A percentile compares a stretch with the other conserved stretches of the same genome.
Evolutionary conservation across 2,329 filamentous ascomycete genomes (phyloP).

Genomic region (Akanthomyces muscarius): DNA sequence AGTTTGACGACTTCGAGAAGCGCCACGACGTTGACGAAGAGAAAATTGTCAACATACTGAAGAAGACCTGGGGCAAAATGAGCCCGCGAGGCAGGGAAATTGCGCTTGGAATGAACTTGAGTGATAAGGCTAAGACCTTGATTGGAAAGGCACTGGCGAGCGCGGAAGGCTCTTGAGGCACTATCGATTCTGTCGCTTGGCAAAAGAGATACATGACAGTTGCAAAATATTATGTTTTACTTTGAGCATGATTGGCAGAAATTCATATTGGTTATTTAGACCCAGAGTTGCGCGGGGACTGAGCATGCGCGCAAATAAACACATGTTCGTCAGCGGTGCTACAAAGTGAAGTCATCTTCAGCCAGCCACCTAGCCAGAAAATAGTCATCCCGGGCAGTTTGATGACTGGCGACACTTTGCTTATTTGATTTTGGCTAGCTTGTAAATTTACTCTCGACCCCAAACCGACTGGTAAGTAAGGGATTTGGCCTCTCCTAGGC

Average conservation of each 20-base stretch:
- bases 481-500: no score
- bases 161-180: slow-evolving; percentile 10
- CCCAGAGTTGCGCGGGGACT: background rate
- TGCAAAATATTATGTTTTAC: no score
- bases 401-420: no score
- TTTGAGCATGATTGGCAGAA: no score
- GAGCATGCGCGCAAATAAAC: background rate
- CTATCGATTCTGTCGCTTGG: background rate
- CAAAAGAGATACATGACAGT: no score
- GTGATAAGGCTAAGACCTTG: slow-evolving; percentile 56
- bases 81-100: slow-evolving; percentile 56
- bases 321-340: background rate
- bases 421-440: no score
- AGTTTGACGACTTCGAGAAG: slow-evolving; percentile 75
- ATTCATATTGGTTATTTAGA: no score
- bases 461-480: no score
- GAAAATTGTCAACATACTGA: slow-evolving; percentile 68
- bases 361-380: background rate
- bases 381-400: no score
- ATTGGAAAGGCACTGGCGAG: slow-evolving; percentile 57
- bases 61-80: slow-evolving; percentile 77
- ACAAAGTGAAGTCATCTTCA: background rate
- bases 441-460: no score
- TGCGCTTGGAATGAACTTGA: slow-evolving; percentile 63
- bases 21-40: slow-evolving; percentile 65